phyloP scores from a whole-genome alignment of 768 basidiomycete species.

The Inosperma sp. region DNA sequence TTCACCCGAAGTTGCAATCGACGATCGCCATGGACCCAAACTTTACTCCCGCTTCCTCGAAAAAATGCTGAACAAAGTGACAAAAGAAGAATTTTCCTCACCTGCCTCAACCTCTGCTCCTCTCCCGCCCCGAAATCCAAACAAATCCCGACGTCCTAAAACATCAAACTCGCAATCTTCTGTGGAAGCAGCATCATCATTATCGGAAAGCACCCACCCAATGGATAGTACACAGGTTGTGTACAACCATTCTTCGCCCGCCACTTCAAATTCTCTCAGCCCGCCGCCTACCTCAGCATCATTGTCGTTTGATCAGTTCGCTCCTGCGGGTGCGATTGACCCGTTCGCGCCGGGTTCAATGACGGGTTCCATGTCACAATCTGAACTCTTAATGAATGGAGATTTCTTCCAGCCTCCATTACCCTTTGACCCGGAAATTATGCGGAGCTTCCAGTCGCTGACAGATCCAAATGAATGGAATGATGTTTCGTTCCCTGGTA shows the following conservation, averaged over 20 bases:
- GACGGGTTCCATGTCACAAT: conserved; percentile 3
- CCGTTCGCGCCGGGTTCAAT: conserved; percentile 33
- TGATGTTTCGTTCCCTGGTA: conserved; percentile 50
- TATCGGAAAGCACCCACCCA: conserved; percentile 8
- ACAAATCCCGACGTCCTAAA: conserved; percentile 15
- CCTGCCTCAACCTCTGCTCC: conserved; percentile 15
- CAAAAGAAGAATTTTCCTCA: conserved; percentile 27
- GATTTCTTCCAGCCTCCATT: conserved; percentile 49
- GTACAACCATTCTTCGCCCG: conserved; percentile 36
- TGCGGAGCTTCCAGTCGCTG: conserved; percentile 59
- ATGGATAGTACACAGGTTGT: conserved; percentile 24
- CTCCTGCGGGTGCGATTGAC: conserved; percentile 39
- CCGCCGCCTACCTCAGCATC: conserved; percentile 43
- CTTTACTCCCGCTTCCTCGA: conserved; percentile 77
- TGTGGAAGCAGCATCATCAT: conserved; percentile 1
- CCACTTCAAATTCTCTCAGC: conserved; percentile 41
- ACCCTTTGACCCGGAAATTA: conserved; percentile 53
- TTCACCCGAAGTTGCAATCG: conserved; percentile 67
- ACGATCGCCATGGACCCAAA: conserved; percentile 77
- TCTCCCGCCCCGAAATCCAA: conserved; percentile 17
- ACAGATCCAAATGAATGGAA: conserved; percentile 51
- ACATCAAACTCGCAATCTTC: conserved; percentile 5
- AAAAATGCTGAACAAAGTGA: conserved; percentile 57
- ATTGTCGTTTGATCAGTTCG: conserved; percentile 45
- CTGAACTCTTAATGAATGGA: neutral